Conservation (phyloP, 2,329 filamentous ascomycete genomes). For the Elsinoe fawcettii region DNA sequence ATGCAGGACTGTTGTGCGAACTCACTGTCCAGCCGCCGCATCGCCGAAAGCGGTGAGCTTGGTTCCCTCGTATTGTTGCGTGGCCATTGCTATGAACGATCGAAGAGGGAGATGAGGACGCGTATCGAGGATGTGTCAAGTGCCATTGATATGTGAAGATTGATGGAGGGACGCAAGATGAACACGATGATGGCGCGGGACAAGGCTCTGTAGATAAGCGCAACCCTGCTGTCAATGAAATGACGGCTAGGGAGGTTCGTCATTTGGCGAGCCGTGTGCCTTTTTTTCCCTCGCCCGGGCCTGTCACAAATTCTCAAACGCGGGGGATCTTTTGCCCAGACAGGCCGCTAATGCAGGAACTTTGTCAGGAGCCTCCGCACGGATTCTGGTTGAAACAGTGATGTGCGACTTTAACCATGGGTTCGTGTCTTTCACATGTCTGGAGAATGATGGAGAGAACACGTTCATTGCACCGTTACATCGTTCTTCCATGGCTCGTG, state of each 20-base stretch:
- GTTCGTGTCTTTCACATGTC: slow-evolving; percentile 2
- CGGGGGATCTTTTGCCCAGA: slow-evolving; percentile 13
- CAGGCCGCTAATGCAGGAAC: slow-evolving; percentile 16
- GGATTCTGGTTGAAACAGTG: slow-evolving; percentile 1
- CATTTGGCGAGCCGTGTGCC: slow-evolving; percentile 8
- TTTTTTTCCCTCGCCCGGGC: not conserved
- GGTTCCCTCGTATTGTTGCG: slow-evolving; percentile 47
- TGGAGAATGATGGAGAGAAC: not conserved
- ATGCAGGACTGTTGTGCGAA: slow-evolving; percentile 22
- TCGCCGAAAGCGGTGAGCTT: slow-evolving; percentile 63
- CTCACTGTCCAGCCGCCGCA: slow-evolving; percentile 80
- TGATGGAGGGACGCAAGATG: not conserved
- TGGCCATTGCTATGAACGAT: slow-evolving; percentile 21
- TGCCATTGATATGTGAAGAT: not conserved
- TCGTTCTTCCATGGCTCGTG: not conserved
- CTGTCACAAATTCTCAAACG: slow-evolving; percentile 5
- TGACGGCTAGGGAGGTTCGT: not conserved
- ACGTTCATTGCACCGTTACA: not conserved
- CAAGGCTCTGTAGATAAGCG: slow-evolving; percentile 3
- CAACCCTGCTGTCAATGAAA: not conserved
- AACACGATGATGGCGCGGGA: not conserved
- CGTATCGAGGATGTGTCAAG: not conserved
- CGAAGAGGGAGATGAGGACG: not conserved
- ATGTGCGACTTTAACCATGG: slow-evolving; percentile 7
- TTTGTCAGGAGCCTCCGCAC: not conserved